phyloP scores from a whole-genome alignment of 129 eudicot genomes.

The Pseudognaphalium luteoalbum region DNA sequence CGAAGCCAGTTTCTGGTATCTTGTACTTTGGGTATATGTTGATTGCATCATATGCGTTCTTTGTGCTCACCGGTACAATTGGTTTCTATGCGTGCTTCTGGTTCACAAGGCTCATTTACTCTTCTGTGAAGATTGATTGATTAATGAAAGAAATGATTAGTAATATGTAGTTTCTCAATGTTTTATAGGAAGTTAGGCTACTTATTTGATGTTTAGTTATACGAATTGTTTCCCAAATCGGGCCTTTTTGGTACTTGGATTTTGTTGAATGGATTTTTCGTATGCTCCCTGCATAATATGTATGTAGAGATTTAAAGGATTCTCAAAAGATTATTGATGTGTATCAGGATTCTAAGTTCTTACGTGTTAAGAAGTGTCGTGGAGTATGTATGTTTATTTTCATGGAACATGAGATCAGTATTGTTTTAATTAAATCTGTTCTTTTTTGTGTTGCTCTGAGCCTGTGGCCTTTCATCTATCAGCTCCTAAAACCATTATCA shows the following conservation, averaged over 20 bases:
- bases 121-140: conserved; percentile 71
- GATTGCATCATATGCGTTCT: conserved; percentile 69
- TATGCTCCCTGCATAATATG: conserved; percentile 27
- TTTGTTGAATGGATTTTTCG: conserved; percentile 16
- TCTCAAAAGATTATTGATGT: conserved; percentile 20
- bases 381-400: not conserved
- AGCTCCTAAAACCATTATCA: too few relatives aligned
- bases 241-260: conserved; percentile 27
- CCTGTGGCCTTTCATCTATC: too few relatives aligned
- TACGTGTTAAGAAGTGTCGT: not conserved
- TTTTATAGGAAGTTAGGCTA: conserved; percentile 32
- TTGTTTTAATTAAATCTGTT: too few relatives aligned
- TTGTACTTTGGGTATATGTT: conserved; percentile 78
- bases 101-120: conserved; percentile 82
- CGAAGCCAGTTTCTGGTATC: conserved; percentile 68
- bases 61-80: conserved; percentile 68
- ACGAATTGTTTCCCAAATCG: conserved; percentile 22
- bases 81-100: conserved; percentile 79
- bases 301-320: conserved; percentile 36
- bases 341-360: conserved; percentile 13
- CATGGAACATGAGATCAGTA: not conserved
- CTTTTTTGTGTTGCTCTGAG: not conserved
- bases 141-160: conserved; percentile 1
- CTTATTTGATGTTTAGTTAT: conserved; percentile 39
- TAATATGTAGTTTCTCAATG: conserved; percentile 20